Evolutionary conservation across 2,329 filamentous ascomycete genomes (phyloP), one percentile per base, ranked within the genome.

Genomic region (Stenocarpella maydis): DNA sequence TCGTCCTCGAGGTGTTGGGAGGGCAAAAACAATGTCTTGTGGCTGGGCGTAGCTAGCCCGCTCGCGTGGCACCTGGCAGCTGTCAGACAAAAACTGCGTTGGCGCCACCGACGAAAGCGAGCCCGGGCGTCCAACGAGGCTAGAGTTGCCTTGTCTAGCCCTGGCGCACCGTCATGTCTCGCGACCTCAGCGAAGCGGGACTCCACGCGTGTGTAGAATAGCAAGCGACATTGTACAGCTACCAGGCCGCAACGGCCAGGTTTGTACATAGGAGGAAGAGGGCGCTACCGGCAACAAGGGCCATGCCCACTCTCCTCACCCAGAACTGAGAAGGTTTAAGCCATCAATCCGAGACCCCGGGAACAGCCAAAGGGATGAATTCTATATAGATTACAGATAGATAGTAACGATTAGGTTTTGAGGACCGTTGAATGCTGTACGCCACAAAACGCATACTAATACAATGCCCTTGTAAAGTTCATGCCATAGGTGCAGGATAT

Each of bases 191-290:
- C 34, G 6, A 5, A 9, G 6, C 34, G 37, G 12, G 12, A 4
- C 4, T 24, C 19, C 34, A 37, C 12, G 28, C 14, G n/a, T 15
- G 12, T 47, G 41, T 45, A 41, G 41, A 37, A 49, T 31, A 47
- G 58, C 58, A 47, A 34, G 58, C 58, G 58, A 31, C 3, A 28
- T 47, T n/a, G 58, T 34, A 31, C 7, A 34, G 34, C 41, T 47
- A 47, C 41, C 24, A 37, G 28, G 58, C 41, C 4, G 19, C 28
- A 34, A 61, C 41, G 43, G 58, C 41, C 41, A 37, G 6, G 41
- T 61, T 47, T 61, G 41, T 47, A 61, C 41, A 34, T 26, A 61
- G 47, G 5, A 19, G 58, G 58, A 47, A 61, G 41, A 31, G 58
- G 31, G 41, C 28, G 58, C 3, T 21, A 26, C 55, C 55, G 12